Conservation (phyloP, 495 filamentous ascomycete genomes). For the Elaphomyces granulatus region DNA sequence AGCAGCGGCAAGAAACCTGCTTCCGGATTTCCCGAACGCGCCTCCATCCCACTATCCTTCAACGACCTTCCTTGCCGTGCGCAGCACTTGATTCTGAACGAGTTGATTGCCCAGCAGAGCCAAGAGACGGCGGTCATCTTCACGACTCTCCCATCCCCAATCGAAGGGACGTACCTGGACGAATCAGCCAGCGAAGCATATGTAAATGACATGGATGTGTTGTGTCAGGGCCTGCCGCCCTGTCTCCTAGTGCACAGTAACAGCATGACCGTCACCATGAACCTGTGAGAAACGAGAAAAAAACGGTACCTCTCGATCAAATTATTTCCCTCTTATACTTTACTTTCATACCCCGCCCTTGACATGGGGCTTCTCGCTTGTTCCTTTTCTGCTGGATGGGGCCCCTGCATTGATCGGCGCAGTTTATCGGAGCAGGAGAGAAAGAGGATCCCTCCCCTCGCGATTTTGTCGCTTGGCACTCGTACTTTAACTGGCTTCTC, state of each 20-base stretch:
- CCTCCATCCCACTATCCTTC: slow-evolving; percentile 56
- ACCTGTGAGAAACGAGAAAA: no score
- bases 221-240: slow-evolving; percentile 54
- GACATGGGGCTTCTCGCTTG: no score
- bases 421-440: no score
- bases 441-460: no score
- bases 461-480: no score
- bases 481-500: no score
- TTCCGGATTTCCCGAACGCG: slow-evolving; percentile 37
- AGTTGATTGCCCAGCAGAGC: slow-evolving; percentile 59
- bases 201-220: slow-evolving; percentile 60
- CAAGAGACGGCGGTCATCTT: slow-evolving; percentile 67
- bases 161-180: slow-evolving; percentile 56
- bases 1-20: slow-evolving; percentile 14
- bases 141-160: slow-evolving; percentile 63
- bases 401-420: no score
- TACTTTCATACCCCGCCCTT: no score
- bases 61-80: slow-evolving; percentile 73
- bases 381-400: no score
- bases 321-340: no score
- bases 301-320: no score
- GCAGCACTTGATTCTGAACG: slow-evolving; percentile 75
- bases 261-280: slow-evolving; percentile 83
- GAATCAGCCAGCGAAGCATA: slow-evolving; percentile 57
- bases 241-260: slow-evolving; percentile 73